Evolutionary conservation across 192 early-diverging fungal genomes (phyloP), one percentile per base, ranked within the genome.

Genomic region (Entophlyctis luteolus): DNA sequence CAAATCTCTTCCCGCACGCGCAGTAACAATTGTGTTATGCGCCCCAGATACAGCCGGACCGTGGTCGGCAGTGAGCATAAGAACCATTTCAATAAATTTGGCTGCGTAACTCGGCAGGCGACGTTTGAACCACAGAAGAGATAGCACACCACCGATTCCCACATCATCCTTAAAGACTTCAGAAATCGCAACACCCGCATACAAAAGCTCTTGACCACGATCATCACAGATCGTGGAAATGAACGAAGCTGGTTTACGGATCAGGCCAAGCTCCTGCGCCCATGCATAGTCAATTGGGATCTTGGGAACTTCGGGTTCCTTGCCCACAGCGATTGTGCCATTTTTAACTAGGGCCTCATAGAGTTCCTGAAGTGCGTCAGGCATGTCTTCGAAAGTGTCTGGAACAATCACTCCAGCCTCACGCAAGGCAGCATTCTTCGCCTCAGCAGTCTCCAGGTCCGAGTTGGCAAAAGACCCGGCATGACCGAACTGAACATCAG

Each of bases 21-120:
- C 87, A 18, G 92, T 94, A 33, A 94, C 91, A 56, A 74, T 77
- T 29, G 74, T 85, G 73, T 71, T 75, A 78, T 81, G 81, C 45
- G 84, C 94, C 62, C 93, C 95, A 58, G 93, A 95, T 18, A 98
- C 96, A 37, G 96, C 96, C 1, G 96, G 96, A 29, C 96, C 96
- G 81, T 98, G 96, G 85, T 98, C 96, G 20, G 96, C 96, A 3
- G 96, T 98, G 71, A 98, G 84, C 96, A 98, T 98, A 37, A 98
- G 85, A 22, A 96, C 93, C 96, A 98, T 98, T 83, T 98, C 96
- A 63, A 98, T 96, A 75, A 98, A 98, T 84, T 90, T 90, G 80
- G 90, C 86, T 16, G 96, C 96, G 76, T 95, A 98, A 50, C 79
- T 83, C 12, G 96, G 96, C 60, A 98, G 79, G 54, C 96, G 89